phyloP scores from a whole-genome alignment of 768 basidiomycete genomes.

The Chalciporus pseudorubinellus region DNA sequence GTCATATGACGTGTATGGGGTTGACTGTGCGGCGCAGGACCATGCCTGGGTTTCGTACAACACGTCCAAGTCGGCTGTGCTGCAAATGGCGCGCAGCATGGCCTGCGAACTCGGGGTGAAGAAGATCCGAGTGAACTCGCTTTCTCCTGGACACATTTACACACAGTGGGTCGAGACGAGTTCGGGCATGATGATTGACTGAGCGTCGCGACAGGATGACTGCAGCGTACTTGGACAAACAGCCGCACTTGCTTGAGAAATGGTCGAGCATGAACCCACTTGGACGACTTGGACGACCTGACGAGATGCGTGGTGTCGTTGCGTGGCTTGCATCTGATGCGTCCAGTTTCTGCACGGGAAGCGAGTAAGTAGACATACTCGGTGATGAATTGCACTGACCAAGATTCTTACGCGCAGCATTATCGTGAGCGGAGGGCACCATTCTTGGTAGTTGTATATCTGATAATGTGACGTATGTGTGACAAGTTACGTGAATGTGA shows the following conservation, averaged over 20 bases:
- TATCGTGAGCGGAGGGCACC: conserved; percentile 31
- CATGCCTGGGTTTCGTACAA: conserved; percentile 79
- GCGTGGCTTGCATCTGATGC: conserved; percentile 75
- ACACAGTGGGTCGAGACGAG: conserved; percentile 46
- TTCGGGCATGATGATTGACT: conserved; percentile 4
- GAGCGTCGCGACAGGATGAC: conserved; percentile 57
- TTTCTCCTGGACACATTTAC: conserved; percentile 77
- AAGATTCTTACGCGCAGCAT: conserved; percentile 15
- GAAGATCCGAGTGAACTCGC: conserved; percentile 68
- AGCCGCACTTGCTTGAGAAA: conserved; percentile 60
- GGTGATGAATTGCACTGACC: background rate
- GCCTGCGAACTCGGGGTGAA: conserved; percentile 71
- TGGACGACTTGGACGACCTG: conserved; percentile 66
- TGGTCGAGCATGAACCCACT: conserved; percentile 72
- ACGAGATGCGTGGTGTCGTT: conserved; percentile 71
- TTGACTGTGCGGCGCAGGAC: conserved; percentile 42
- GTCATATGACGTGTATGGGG: background rate
- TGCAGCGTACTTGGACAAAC: conserved; percentile 61
- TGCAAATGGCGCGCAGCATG: conserved; percentile 82
- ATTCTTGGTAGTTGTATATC: conserved; percentile 24
- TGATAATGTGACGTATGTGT: conserved; percentile 16
- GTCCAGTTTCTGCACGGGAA: conserved; percentile 75
- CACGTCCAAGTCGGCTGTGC: conserved; percentile 71
- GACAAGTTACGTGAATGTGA: conserved; percentile 11
- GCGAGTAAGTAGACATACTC: conserved; percentile 56